A percentile compares a stretch with the other conserved stretches of the same genome.
Evolutionary conservation across 2,329 filamentous ascomycete species (phyloP).

Genomic region (Aureobasidium sp.): DNA sequence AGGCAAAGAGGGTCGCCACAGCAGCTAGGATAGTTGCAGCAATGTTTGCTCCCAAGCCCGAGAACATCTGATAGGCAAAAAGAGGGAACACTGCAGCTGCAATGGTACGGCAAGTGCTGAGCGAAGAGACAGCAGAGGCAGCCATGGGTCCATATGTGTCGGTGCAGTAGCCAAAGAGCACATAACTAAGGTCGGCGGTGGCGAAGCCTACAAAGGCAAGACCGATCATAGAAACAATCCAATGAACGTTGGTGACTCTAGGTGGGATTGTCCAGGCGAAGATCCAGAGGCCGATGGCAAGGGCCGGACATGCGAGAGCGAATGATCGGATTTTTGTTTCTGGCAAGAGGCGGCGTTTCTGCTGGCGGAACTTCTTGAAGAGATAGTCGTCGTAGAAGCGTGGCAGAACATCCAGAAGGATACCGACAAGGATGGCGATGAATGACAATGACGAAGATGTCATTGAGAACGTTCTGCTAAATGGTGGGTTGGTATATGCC

Average conservation of each 20-base stretch:
- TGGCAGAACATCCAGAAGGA: constrained; percentile 33
- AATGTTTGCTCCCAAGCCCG: constrained; percentile 5
- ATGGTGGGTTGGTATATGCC: constrained; percentile 21
- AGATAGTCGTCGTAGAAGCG: constrained; percentile 35
- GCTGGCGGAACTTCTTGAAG: constrained; percentile 22
- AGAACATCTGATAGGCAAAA: constrained; percentile 25
- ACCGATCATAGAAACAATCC: constrained; percentile 36
- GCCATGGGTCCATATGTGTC: constrained; percentile 38
- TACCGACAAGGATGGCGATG: constrained; percentile 55
- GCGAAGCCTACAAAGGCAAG: constrained; percentile 40
- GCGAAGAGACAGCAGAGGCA: constrained; percentile 34
- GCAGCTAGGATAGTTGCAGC: constrained; percentile 26
- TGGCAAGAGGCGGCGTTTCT: constrained; percentile 25
- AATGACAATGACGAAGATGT: constrained; percentile 46
- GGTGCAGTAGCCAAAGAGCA: constrained; percentile 34
- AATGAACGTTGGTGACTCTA: constrained; percentile 27
- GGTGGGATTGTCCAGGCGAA: constrained; percentile 44
- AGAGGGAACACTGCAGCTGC: constrained; percentile 32
- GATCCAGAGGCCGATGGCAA: constrained; percentile 36
- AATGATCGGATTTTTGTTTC: constrained; percentile 42
- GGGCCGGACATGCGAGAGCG: constrained; percentile 34
- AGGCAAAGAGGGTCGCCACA: constrained; percentile 33
- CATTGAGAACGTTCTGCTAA: constrained; percentile 28
- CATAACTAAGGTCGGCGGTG: constrained; percentile 37
- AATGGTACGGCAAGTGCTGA: constrained; percentile 31